Conservation (phyloP, 179 eudicot species). For the Dionaea muscipula region DNA sequence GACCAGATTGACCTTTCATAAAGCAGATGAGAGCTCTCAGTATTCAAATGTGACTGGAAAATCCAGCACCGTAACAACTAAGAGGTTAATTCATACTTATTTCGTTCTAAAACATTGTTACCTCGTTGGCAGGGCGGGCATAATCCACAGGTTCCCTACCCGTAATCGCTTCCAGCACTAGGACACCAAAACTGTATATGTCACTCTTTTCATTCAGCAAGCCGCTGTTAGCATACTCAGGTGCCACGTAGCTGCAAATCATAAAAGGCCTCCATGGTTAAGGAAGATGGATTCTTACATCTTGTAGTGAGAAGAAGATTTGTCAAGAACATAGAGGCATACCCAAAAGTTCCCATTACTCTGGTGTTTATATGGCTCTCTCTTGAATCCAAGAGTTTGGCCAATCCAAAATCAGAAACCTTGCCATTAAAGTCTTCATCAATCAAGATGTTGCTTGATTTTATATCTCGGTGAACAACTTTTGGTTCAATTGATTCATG, state of each 20-base stretch:
- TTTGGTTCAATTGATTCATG: conserved; percentile 93
- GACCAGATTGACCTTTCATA: conserved; percentile 1
- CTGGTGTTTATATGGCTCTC: conserved; percentile 83
- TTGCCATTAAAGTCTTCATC: conserved; percentile 78
- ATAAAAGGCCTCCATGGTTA: not conserved
- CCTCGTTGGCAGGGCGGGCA: conserved; percentile 79
- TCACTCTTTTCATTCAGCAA: conserved; percentile 86
- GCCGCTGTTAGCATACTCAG: conserved; percentile 89
- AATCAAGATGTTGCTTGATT: conserved; percentile 84
- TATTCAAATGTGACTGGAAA: not conserved
- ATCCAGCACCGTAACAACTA: not conserved
- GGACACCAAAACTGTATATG: conserved; percentile 80
- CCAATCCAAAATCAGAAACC: conserved; percentile 90
- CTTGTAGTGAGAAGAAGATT: not conserved
- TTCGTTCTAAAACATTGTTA: conserved; percentile 14
- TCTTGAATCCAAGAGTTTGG: conserved; percentile 88
- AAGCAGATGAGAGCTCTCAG: not conserved
- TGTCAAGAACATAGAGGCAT: conserved; percentile 14
- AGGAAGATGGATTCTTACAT: not conserved
- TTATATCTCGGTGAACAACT: conserved; percentile 86
- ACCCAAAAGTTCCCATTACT: conserved; percentile 98
- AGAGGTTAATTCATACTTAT: too few species aligned
- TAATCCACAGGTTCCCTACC: conserved; percentile 96
- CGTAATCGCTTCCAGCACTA: conserved; percentile 68
- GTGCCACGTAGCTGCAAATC: conserved; percentile 69